phyloP scores from a whole-genome alignment of 441 rosid genomes.

The Mallotus repandus region DNA sequence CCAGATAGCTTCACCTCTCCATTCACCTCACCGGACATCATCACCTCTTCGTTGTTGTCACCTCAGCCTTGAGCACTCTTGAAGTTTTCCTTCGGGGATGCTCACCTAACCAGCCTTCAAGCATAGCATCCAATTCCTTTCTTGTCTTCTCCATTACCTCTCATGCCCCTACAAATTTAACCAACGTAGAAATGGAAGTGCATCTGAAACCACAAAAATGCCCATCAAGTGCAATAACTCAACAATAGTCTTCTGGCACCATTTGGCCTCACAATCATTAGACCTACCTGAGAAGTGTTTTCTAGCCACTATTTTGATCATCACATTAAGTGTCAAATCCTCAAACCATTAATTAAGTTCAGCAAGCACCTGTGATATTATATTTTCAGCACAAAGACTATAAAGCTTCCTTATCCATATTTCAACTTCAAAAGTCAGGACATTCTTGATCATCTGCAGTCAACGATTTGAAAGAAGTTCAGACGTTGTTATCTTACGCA shows the following conservation, averaged over 20 bases:
- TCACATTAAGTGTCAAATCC: conserved; percentile 23
- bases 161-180: conserved; percentile 24
- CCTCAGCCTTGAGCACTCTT: neutral
- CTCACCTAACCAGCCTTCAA: conserved; percentile 22
- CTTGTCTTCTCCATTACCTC: conserved; percentile 14
- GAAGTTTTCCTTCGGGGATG: conserved; percentile 2
- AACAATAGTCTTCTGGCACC: neutral
- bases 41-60: too few relatives aligned
- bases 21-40: too few relatives aligned
- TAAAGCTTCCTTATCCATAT: conserved; percentile 14
- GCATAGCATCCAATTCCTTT: conserved; percentile 11
- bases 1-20: too few relatives aligned
- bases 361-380: neutral
- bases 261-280: conserved; percentile 9
- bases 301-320: conserved; percentile 20
- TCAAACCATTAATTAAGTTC: conserved; percentile 28
- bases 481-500: conserved; percentile 16
- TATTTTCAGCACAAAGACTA: conserved; percentile 16
- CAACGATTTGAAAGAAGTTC: conserved; percentile 27
- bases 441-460: conserved; percentile 17
- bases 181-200: conserved; percentile 28
- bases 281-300: conserved; percentile 12
- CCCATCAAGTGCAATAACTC: conserved; percentile 12
- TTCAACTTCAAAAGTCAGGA: conserved; percentile 18
- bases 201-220: conserved; percentile 25